Conservation (phyloP, 805 yeast genomes). For the Lachancea thermotolerans region DNA sequence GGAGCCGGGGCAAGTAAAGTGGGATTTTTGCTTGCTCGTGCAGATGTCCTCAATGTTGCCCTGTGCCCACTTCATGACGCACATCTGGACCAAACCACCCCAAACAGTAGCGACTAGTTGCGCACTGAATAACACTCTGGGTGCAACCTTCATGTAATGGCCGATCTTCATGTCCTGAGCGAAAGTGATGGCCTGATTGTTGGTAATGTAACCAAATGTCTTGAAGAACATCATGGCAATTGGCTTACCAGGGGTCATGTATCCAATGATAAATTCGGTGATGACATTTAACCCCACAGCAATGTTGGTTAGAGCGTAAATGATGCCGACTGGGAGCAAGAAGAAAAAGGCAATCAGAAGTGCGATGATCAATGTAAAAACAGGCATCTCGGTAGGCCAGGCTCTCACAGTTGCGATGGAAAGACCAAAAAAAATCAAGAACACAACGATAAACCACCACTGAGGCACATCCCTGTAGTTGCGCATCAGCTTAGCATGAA, state of each 20-base stretch:
- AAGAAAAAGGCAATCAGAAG: slow-evolving; percentile 47
- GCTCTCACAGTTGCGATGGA: slow-evolving; percentile 36
- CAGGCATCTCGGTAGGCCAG: slow-evolving; percentile 36
- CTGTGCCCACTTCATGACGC: slow-evolving; percentile 39
- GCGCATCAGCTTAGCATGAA: slow-evolving; percentile 44
- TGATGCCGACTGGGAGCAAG: slow-evolving; percentile 54
- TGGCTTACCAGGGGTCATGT: slow-evolving; percentile 55
- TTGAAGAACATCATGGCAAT: slow-evolving; percentile 55
- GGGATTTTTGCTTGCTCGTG: slow-evolving; percentile 34
- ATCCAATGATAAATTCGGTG: slow-evolving; percentile 40
- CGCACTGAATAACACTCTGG: slow-evolving; percentile 50
- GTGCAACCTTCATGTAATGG: slow-evolving; percentile 60
- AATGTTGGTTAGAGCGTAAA: slow-evolving; percentile 57
- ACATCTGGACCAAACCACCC: slow-evolving; percentile 38
- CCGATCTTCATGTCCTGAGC: slow-evolving; percentile 54
- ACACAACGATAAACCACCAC: slow-evolving; percentile 49
- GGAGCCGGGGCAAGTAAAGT: slow-evolving; percentile 43
- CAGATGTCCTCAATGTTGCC: slow-evolving; percentile 38
- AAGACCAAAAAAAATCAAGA: slow-evolving; percentile 41
- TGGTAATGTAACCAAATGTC: slow-evolving; percentile 50
- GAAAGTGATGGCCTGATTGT: slow-evolving; percentile 47
- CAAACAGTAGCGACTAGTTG: slow-evolving; percentile 41
- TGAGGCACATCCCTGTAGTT: slow-evolving; percentile 56
- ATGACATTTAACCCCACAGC: slow-evolving; percentile 54
- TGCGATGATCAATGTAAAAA: slow-evolving; percentile 52